Conservation (phyloP, 2,329 filamentous ascomycete species). For the Colletotrichum coccodes region DNA sequence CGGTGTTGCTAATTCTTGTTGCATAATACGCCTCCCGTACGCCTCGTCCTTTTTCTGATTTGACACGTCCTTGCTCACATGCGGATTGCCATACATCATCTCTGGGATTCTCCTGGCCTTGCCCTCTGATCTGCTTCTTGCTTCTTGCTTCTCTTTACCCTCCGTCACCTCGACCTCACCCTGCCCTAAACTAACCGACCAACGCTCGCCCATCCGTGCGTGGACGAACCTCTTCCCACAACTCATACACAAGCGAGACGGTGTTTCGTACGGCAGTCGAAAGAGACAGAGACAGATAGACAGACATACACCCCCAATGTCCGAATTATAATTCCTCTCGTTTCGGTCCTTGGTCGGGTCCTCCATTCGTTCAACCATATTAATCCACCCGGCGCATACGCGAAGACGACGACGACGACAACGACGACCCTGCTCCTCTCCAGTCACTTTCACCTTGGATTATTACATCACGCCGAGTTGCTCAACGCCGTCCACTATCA, state of each 20-base stretch:
- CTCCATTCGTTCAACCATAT: conserved; percentile 13
- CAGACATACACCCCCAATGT: neutral
- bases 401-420: neutral
- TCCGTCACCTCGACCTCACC: neutral
- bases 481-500: neutral
- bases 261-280: neutral
- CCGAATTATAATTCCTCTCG: conserved; percentile 6
- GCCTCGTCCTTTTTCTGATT: conserved; percentile 17
- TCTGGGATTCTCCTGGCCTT: neutral
- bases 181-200: neutral
- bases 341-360: neutral
- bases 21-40: conserved; percentile 28
- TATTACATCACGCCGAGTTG: conserved; percentile 11
- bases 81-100: conserved; percentile 27
- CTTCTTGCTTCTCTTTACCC: neutral
- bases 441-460: neutral
- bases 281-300: neutral
- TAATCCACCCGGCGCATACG: conserved; percentile 6
- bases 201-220: neutral
- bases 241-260: neutral
- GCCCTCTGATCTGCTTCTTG: neutral
- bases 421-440: neutral
- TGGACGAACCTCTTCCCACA: neutral
- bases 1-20: conserved; percentile 25
- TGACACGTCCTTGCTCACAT: conserved; percentile 22